Percentiles rank a stretch among this genome's conserved stretches.
These are phyloP conservation scores for Syncephalis plumigaleata DNA, from an alignment of 371 early-diverging fungal species.

Conservation along the genomic window DNA sequence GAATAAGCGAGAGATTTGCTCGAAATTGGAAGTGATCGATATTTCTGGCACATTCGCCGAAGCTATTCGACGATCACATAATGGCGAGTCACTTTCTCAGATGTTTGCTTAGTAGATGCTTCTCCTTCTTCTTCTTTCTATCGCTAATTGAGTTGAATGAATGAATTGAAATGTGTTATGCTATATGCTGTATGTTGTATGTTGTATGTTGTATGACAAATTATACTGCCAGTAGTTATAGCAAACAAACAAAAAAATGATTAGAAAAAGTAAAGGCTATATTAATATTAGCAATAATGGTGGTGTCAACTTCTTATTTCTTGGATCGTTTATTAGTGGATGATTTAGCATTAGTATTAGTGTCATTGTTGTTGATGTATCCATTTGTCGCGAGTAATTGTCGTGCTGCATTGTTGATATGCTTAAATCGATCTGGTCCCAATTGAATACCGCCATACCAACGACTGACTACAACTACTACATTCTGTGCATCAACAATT, in stretches of 20 bases:
- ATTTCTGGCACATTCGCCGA: constrained; percentile 82
- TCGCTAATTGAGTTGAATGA: too few relatives aligned
- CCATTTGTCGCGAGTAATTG: constrained; percentile 45
- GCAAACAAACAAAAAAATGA: too few relatives aligned
- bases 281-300: too few relatives aligned
- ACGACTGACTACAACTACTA: constrained; percentile 68
- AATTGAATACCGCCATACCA: constrained; percentile 83
- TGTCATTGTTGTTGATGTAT: constrained; percentile 31
- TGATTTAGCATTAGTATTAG: constrained; percentile 3
- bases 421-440: constrained; percentile 78
- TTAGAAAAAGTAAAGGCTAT: too few relatives aligned
- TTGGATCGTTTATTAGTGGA: neutral
- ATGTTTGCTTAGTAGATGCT: neutral
- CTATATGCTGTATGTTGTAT: too few relatives aligned
- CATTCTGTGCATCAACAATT: constrained; percentile 48
- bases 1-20: constrained; percentile 38
- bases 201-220: too few relatives aligned
- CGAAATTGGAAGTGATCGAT: constrained; percentile 64
- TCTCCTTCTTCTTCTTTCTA: too few relatives aligned
- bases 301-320: neutral
- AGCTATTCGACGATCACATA: constrained; percentile 86
- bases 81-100: constrained; percentile 49
- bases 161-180: too few relatives aligned
- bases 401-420: constrained; percentile 74
- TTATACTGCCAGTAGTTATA: too few relatives aligned